These are phyloP conservation scores for Xylaria sp. DNA, from an alignment of 2,329 filamentous ascomycete genomes.

Conservation along the genomic window DNA sequence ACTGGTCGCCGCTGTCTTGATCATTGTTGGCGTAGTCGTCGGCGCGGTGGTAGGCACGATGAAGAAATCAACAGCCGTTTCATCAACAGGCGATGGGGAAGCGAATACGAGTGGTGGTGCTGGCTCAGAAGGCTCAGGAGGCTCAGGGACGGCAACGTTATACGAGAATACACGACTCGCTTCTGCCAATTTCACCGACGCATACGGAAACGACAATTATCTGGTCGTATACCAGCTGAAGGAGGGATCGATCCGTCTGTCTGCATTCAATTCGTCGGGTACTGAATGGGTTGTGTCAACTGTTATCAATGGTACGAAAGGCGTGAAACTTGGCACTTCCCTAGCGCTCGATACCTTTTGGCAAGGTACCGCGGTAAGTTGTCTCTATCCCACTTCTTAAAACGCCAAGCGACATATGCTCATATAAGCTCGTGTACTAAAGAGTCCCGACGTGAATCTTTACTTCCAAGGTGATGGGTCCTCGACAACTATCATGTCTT, in stretches of 20 bases:
- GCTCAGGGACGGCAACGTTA: slow-evolving; percentile 13
- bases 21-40: slow-evolving; percentile 33
- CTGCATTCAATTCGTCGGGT: slow-evolving; percentile 46
- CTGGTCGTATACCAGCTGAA: slow-evolving; percentile 46
- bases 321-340: slow-evolving; percentile 32
- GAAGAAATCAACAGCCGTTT: neutral
- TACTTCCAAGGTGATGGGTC: slow-evolving; percentile 44
- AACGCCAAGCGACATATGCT: neutral
- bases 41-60: slow-evolving; percentile 34
- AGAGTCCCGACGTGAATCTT: slow-evolving; percentile 40
- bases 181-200: slow-evolving; percentile 47
- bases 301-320: slow-evolving; percentile 43
- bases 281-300: slow-evolving; percentile 45
- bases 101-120: neutral
- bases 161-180: slow-evolving; percentile 41
- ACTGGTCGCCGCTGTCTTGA: slow-evolving; percentile 24
- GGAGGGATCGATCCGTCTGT: slow-evolving; percentile 44
- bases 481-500: slow-evolving; percentile 38
- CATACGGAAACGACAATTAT: slow-evolving; percentile 43
- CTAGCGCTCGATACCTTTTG: slow-evolving; percentile 29
- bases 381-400: neutral
- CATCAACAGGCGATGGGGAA: neutral
- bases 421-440: slow-evolving; percentile 14
- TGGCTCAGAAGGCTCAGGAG: neutral
- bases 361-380: slow-evolving; percentile 24